Evolutionary conservation across 192 early-diverging fungal species (phyloP), one percentile per base, ranked within the genome.

Genomic region (Entrophospora sp.): DNA sequence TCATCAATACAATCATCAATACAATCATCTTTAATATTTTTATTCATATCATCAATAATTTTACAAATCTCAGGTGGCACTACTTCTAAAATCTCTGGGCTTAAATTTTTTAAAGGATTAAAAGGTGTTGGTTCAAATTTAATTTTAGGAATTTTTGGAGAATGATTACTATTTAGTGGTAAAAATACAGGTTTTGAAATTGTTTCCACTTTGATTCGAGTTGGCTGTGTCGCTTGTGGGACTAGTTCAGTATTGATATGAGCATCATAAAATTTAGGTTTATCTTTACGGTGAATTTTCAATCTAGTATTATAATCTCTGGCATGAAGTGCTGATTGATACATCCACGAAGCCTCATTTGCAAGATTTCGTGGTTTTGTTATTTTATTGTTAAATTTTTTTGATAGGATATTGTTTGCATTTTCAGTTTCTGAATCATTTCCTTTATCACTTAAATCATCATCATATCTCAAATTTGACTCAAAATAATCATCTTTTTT

Each of bases 401-500:
- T 25, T 48, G 55, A 30, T 16, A 49, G 38, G 14, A 42, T 27
- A 44, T 27, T 70, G 28, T 13, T 27, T 18, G 42, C 22, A 30
- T 35, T 48, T 4, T 70, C 73, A 3, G 67, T 59, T 18, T 70
- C 71, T 14, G 71, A 70, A 10, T 64, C 64, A 1, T 67, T 67
- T 2, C 35, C 55, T 16, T 18, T 10, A 22, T 70, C 69, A 37
- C 42, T 49, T 28, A 13, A 13, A 59, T 49, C 27, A 63, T 61
- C 61, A 34, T 52, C 60, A 35, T 27, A 49, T 6, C 73, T 72
- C 1, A 73, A 61, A 5, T 43, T 61, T 0, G 76, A 75, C 70
- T 85, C 89, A 73, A 79, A 89, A 58, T 91, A 91, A 69, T 91
- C 89, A 68, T 91, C 89, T 13, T 56, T 65, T 1, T 80, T 61